Base-by-base conservation (phyloP, 78 protist genomes). In the Dictyostelium brefeldianum region DNA sequence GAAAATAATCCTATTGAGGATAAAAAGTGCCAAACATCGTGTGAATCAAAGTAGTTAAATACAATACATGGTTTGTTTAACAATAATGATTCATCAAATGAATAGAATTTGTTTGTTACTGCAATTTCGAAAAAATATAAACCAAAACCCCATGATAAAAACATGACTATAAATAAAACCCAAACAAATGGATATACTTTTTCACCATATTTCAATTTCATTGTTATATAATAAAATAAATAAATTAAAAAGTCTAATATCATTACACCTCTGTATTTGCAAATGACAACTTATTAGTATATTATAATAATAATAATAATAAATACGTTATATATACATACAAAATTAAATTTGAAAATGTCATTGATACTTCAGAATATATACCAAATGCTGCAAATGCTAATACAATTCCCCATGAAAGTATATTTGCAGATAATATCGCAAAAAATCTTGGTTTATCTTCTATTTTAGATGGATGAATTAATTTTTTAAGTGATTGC, bases 221-320 rank as follows among this genome's bases (percentile, higher is more conserved):
- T 91, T 25, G 78, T 82, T 48, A 91, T 91, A 78, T 91, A 91
- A 73, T 91, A 91, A 47, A 74, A 77, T 64, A 91, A 67, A 69
- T 91, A 91, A 20, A 91, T 47, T 71, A 91, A 70, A 54, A 83
- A 83, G 83, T 91, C 80, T 46, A 91, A 78, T 48, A 91, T 59
- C n/a, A 83, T 83, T 46, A 91, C 62, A 31, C 90, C 95, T 48
- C 95, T 90, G 31, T 69, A 51, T 8, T 41, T 12, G 36, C 36
- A 17, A 62, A 62, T 14, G 3, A 5, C 0, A 8, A 27, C 0
- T 67, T 29, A 67, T 62, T 62, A 62, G 70, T 62, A 20, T 4
- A 43, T 29, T 18, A 11, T 70, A 20, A n/a, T 50, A 46, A 54
- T 5, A 14, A 18, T 2, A 36, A 36, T 36, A 36, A 36, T 36